A percentile compares a stretch with the other conserved stretches of the same genome.
phyloP scores from a whole-genome alignment of 2,329 filamentous ascomycete species.

The Apiospora arundinis region DNA sequence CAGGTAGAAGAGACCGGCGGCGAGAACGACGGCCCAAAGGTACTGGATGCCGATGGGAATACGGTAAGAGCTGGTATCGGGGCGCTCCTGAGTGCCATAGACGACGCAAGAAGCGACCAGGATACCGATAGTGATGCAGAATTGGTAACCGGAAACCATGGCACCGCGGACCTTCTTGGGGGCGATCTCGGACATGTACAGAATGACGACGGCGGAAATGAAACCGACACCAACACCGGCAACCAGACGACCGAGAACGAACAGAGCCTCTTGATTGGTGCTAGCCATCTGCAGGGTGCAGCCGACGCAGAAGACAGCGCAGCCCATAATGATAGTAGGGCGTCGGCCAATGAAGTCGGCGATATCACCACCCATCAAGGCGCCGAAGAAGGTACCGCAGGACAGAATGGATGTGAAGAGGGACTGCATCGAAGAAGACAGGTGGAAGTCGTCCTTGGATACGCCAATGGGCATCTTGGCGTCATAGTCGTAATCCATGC shows the following conservation, averaged over 20 bases:
- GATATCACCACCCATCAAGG: constrained; percentile 69
- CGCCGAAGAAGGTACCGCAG: constrained; percentile 68
- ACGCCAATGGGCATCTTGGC: constrained; percentile 33
- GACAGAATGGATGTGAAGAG: constrained; percentile 73
- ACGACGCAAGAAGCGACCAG: constrained; percentile 72
- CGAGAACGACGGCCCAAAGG: constrained; percentile 51
- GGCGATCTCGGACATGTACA: constrained; percentile 71
- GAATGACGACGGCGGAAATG: constrained; percentile 70
- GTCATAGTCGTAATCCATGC: constrained; percentile 41
- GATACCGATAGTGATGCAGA: constrained; percentile 77
- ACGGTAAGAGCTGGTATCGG: constrained; percentile 69
- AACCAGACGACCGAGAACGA: constrained; percentile 69
- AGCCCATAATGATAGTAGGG: constrained; percentile 64
- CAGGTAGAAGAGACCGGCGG: constrained; percentile 44
- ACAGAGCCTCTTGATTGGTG: constrained; percentile 55
- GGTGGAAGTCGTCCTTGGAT: constrained; percentile 42
- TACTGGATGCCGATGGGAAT: constrained; percentile 76
- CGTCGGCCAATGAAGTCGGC: constrained; percentile 69
- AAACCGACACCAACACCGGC: constrained; percentile 72
- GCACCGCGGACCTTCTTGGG: constrained; percentile 73
- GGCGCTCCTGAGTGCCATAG: constrained; percentile 66
- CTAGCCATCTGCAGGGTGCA: constrained; percentile 65
- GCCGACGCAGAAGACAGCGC: constrained; percentile 64
- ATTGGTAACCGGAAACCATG: constrained; percentile 77
- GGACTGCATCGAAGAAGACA: constrained; percentile 58